Conservation (phyloP, 2,329 filamentous ascomycete species). For the Sporothrix curviconia region DNA sequence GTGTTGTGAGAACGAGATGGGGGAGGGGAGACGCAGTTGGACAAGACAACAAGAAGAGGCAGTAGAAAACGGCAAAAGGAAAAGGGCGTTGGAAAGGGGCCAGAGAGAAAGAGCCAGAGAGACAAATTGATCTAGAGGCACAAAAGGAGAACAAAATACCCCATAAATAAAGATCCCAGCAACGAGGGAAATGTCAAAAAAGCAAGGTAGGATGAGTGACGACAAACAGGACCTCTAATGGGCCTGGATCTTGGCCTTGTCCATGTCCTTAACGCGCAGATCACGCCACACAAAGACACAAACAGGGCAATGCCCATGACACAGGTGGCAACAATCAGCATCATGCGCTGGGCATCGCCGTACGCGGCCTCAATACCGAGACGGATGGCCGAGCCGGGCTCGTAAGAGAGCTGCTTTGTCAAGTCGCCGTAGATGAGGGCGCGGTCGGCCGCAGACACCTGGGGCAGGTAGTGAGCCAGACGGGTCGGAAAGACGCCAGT, state of each 20-base stretch:
- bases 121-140: too few species aligned
- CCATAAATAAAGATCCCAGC: too few species aligned
- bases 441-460: constrained; percentile 30
- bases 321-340: constrained; percentile 38
- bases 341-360: constrained; percentile 39
- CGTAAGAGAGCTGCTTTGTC: constrained; percentile 44
- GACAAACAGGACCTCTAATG: not conserved
- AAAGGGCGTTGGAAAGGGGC: too few species aligned
- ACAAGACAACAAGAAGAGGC: too few species aligned
- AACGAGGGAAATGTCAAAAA: too few species aligned
- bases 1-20: too few species aligned
- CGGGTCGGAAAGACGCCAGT: constrained; percentile 47
- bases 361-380: constrained; percentile 53
- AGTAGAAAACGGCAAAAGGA: too few species aligned
- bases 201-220: not conserved
- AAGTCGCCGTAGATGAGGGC: constrained; percentile 47
- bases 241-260: not conserved
- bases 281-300: constrained; percentile 1
- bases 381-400: constrained; percentile 41
- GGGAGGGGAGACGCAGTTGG: too few species aligned
- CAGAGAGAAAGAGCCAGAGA: too few species aligned
- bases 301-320: not conserved
- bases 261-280: constrained; percentile 1
- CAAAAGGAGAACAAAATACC: too few species aligned
- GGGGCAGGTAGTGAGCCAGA: constrained; percentile 43